A percentile compares a stretch with the other conserved stretches of the same genome.
phyloP scores from a whole-genome alignment of 148 eudicot species.

The Simmondsia chinensis region DNA sequence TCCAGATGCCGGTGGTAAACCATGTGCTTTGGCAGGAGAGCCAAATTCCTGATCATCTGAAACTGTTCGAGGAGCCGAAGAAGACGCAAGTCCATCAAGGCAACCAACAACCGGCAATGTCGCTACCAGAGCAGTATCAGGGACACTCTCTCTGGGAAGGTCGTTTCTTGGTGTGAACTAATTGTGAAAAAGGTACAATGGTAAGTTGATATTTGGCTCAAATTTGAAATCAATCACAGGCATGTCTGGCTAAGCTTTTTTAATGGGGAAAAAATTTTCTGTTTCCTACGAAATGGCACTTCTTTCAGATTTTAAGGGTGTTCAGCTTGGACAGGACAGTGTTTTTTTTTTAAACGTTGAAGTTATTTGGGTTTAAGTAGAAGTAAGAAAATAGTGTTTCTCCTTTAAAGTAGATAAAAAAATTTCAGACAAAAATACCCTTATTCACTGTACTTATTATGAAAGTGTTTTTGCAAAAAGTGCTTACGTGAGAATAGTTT shows the following conservation, averaged over 20 bases:
- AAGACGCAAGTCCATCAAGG: constrained; percentile 53
- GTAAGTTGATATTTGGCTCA: constrained; percentile 15
- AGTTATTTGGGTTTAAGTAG: too few relatives aligned
- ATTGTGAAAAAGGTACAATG: constrained; percentile 16
- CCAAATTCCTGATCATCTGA: constrained; percentile 34
- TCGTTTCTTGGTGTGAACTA: constrained; percentile 77
- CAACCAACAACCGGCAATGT: too few relatives aligned
- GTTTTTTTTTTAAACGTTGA: too few relatives aligned
- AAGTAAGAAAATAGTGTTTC: too few relatives aligned
- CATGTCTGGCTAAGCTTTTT: too few relatives aligned
- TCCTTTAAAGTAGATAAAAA: too few relatives aligned
- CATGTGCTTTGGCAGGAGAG: constrained; percentile 42
- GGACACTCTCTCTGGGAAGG: constrained; percentile 74
- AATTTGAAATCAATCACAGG: too few relatives aligned
- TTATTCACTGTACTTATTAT: not conserved
- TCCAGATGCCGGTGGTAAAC: constrained; percentile 34
- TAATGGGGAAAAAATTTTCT: too few relatives aligned
- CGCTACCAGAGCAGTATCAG: constrained; percentile 59
- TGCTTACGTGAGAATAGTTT: not conserved
- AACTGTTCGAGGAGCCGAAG: constrained; percentile 40
- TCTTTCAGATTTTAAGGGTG: too few relatives aligned
- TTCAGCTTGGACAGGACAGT: too few relatives aligned
- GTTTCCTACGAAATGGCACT: too few relatives aligned
- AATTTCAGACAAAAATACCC: too few relatives aligned
- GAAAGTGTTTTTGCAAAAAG: not conserved